These are phyloP conservation scores for Solanum sitiens DNA, from an alignment of 257 asterid species.

Conservation along the genomic window DNA sequence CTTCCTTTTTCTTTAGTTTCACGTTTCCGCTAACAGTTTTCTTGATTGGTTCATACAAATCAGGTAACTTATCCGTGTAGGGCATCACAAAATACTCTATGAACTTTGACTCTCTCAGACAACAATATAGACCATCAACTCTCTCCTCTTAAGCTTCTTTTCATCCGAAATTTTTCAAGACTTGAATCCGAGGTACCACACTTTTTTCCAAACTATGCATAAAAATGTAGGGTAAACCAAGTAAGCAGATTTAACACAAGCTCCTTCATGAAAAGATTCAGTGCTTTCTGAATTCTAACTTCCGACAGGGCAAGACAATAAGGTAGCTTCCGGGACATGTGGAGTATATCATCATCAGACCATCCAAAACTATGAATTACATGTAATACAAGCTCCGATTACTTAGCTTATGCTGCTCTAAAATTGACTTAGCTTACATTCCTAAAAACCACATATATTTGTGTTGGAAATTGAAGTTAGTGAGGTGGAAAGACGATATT, in stretches of 20 bases:
- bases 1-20: too few relatives aligned
- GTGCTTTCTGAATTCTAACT: too few relatives aligned
- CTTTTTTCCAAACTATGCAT: slow-evolving; percentile 4
- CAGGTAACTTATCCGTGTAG: neutral
- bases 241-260: neutral
- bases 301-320: neutral
- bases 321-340: neutral
- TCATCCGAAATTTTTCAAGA: neutral
- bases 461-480: too few relatives aligned
- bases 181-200: slow-evolving; percentile 1
- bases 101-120: neutral
- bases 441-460: too few relatives aligned
- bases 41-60: neutral
- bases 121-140: neutral
- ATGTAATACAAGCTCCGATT: too few relatives aligned
- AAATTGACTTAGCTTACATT: too few relatives aligned
- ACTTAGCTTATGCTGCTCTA: too few relatives aligned
- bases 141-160: neutral
- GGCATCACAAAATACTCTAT: neutral
- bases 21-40: too few relatives aligned
- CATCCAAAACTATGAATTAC: neutral
- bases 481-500: too few relatives aligned
- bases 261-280: neutral
- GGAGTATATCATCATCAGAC: neutral
- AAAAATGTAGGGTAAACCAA: neutral